Evolutionary conservation across 192 early-diverging fungal species (phyloP), one percentile per base, ranked within the genome.

Genomic region (Mortierella claussenii): DNA sequence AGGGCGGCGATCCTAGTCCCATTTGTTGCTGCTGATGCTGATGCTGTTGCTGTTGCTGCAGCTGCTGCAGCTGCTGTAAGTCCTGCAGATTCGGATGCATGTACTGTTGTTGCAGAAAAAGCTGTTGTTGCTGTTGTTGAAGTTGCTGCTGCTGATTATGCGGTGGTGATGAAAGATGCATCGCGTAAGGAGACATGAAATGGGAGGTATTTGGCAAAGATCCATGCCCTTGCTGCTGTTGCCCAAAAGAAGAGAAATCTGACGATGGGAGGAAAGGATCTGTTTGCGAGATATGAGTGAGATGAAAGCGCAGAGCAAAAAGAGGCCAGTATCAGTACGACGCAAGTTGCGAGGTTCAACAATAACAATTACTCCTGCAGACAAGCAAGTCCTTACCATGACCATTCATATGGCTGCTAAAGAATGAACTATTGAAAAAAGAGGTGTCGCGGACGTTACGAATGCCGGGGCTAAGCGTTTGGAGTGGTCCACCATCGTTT

Each of bases 361-460:
- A 20, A 18, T 40, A n/a, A 4, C 12, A 40, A 34, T 0, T 32
- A 28, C 4, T 10, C 23, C 31, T 13, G 11, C 33, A 6, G 10
- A 34, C 28, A 53, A 24, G 37, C 20, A 32, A 34, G 17, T 9
- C 13, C 36, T 31, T 65, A 75, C 71, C 71, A 67, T 67, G 57
- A 2, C 27, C 57, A 26, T 65, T 65, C 61, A 59, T 60, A 9
- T 46, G 64, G 23, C n/a, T 48, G 24, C 73, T 59, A 62, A 76
- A 67, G 59, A 76, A 76, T 5, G 73, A 61, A 28, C 50, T 76
- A 26, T 53, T 47, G 36, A 67, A 76, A 50, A 76, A 65, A 2
- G 73, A 76, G 24, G 37, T 71, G 33, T 69, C 67, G 1, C 58
- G 37, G 4, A 42, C 57, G 34, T 34, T 47, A 20, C 64, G 73